Evolutionary conservation across 2,329 filamentous ascomycete genomes (phyloP), one percentile per base, ranked within the genome.

Genomic region (Nigrospora osmanthi): DNA sequence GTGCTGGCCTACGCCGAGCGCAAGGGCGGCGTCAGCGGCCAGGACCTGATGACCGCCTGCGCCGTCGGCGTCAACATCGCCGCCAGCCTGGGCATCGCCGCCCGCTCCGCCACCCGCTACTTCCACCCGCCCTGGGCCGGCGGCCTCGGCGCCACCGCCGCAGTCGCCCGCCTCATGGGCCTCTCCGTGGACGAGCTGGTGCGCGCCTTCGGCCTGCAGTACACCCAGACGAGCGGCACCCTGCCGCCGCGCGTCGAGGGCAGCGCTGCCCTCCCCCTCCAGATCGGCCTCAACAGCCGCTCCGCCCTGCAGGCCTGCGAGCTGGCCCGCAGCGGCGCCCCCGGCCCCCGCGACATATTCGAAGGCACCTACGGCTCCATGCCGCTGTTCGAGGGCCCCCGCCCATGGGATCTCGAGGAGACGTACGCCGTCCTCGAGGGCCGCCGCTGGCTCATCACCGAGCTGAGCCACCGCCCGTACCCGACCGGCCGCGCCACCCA

Each of bases 11-110:
- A 30, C n/a, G 45, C 45, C 13, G 45, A 47, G 41, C 17, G 36
- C 30, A 28, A 23, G 6, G 36, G 31, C 28, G 40, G 31, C 9
- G 40, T 47, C 33, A 43, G 31, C 15, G 45, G 45, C 28, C 37
- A 31, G 40, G 45, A 47, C 14, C 36, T 47, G 41, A 47, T 47
- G 31, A 32, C 37, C 9, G 45, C 45, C 17, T 37, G 43, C 16
- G 45, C 45, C 13, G 45, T 47, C n/a, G 45, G 45, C 28, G 45
- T 47, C 33, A 47, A 47, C 10, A 36, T 47, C 6, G 44, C 45
- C 9, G 45, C 45, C 3, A 42, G 45, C 7, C 15, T 47, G 31
- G 45, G 45, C 16, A 47, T 47, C 23, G 45, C 45, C 15, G 32
- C 41, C 15, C 40, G 34, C 16, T 47, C 45, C 9, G 35, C 45